Evolutionary conservation across 2,329 filamentous ascomycete species (phyloP).

Genomic region (Hypocrella siamensis): DNA sequence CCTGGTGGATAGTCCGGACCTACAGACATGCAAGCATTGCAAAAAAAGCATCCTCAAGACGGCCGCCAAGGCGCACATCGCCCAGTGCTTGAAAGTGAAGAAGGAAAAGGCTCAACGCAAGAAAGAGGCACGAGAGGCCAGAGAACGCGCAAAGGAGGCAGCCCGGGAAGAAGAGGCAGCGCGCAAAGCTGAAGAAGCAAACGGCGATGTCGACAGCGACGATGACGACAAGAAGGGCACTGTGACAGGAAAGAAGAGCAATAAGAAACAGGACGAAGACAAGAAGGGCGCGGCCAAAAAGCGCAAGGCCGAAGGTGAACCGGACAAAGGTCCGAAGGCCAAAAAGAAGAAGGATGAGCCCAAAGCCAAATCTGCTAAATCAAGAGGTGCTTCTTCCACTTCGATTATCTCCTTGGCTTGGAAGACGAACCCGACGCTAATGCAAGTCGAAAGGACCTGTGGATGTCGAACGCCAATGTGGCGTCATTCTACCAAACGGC

Average conservation of each 20-base stretch:
- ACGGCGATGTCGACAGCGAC: conserved; percentile 30
- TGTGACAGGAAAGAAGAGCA: conserved; percentile 41
- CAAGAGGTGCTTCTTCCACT: conserved; percentile 46
- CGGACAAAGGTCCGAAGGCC: conserved; percentile 69
- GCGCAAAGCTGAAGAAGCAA: conserved; percentile 32
- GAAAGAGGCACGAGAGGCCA: conserved; percentile 57
- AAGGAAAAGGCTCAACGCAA: conserved; percentile 66
- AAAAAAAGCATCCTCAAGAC: conserved; percentile 73
- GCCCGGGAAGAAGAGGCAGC: conserved; percentile 41
- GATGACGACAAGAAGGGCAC: conserved; percentile 28
- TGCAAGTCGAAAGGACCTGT: conserved; percentile 47
- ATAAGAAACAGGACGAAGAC: conserved; percentile 51
- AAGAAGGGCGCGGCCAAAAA: conserved; percentile 52
- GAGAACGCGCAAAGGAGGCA: conserved; percentile 49
- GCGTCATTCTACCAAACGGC: conserved; percentile 72
- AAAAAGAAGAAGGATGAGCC: conserved; percentile 95
- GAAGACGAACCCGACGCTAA: not conserved
- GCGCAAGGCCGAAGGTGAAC: conserved; percentile 58
- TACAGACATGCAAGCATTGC: conserved; percentile 84
- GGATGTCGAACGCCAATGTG: conserved; percentile 87
- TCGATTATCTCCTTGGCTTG: no score
- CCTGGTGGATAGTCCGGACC: conserved; percentile 63
- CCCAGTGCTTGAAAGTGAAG: conserved; percentile 70
- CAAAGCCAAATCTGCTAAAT: conserved; percentile 68
- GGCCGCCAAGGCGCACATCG: conserved; percentile 64